Base-by-base conservation (phyloP, 2,329 filamentous ascomycete species). In the Penicillium italicum region DNA sequence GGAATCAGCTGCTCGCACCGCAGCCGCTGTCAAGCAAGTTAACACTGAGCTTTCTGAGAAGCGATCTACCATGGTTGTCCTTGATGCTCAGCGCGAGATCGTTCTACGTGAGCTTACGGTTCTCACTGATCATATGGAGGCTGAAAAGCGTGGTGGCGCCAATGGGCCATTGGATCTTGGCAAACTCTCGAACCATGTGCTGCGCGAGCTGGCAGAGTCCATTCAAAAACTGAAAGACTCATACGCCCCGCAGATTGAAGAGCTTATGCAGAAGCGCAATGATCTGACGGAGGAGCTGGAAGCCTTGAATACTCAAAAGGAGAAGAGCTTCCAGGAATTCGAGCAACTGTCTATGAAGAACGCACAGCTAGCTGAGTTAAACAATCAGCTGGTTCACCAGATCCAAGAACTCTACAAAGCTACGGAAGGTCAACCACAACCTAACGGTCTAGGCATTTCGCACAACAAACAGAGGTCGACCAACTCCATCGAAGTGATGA, bases 341-440 rank as follows among this genome's bases (percentile, higher is more conserved):
- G 94, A 97, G 77, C 91, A 95, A 68, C 79, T 99, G 42, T 96
- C 91, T 11, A 88, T 87, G 55, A 96, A 96, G 80, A 99, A 99
- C 71, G 88, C 90, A 0, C 93, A 97, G 76, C 82, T 99, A 57
- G 88, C 90, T 28, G 91, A 97, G 67, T 85, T 97, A 80, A 97
- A 99, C 77, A 96, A 96, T 66, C 90, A 96, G 69, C 80, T 99
- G 53, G 92, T 95, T 4, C 90, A 96, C 67, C 91, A 92, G 69
- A 96, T 97, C 57, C 93, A 97, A 72, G 91, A 89, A 67, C 84
- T 91, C 30, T 95, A 97, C 79, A 96, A 95, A 77, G 87, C 86
- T 43, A 91, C 77, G 62, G 77, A 71, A 6, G 67, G 69, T 33
- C 61, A 65, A 37, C 64, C 67, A 18, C 62, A 66, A 57, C 54